Base-by-base conservation (phyloP, 2,329 filamentous ascomycete species). In the Colletotrichum acutatum region DNA sequence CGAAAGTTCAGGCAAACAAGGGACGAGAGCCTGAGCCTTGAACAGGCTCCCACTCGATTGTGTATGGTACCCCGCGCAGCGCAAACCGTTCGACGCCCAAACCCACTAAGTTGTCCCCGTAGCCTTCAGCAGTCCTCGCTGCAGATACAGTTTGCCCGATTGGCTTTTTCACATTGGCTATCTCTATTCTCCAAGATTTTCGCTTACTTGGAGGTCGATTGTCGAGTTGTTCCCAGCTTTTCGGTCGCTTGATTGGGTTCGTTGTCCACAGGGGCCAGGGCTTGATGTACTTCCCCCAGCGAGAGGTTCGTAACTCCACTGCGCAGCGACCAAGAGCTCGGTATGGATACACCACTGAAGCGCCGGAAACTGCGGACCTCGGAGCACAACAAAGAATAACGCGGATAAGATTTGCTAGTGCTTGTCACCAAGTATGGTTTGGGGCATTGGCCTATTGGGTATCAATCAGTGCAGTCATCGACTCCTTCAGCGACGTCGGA, bases 241-340 rank as follows among this genome's bases (percentile, higher is more conserved):
- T 59, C 42, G 66, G 66, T 69, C 42, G 37, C 46, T 60, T 59
- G 58, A 60, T 64, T 30, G 49, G 65, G 32, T 60, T 64, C 34
- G 24, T 34, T 65, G 32, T 26, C 54, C 66, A 42, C 53, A n/a
- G n/a, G 34, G 53, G 61, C 57, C 69, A 72, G 52, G 58, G 49
- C 34, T 61, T 49, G 59, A 66, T 61, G 56, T 24, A 54, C 66
- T 70, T 70, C 70, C 70, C 66, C 70, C 65, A 61, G 54, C 42
- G 68, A 49, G 30, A 62, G 30, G 22, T 56, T 37, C 32, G 8
- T 34, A 28, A 59, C 19, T 53, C 28, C 60, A 63, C 42, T 30
- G 19, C n/a, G 57, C 16, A 56, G 32, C 32, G 32, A 16, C 63
- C 63, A 66, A 49, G 7, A n/a, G 16, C 30, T 37, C 2, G 5